These are phyloP conservation scores for Aspergillus cristatus DNA, from an alignment of 495 filamentous ascomycete genomes.

Conservation along the genomic window DNA sequence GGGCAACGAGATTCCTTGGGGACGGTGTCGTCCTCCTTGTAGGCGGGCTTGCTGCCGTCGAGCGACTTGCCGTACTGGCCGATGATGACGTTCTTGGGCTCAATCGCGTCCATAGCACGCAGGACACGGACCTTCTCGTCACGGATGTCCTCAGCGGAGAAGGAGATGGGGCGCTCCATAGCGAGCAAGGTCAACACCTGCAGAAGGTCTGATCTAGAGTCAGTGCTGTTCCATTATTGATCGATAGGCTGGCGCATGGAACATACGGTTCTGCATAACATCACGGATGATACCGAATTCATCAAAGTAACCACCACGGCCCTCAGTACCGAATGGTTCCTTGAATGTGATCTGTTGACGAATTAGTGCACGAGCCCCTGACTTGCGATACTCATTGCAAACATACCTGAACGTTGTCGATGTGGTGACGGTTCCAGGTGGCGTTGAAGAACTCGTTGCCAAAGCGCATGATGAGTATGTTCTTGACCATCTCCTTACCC, in stretches of 20 bases:
- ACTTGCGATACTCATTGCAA: background rate
- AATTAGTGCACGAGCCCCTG: background rate
- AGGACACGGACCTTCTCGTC: conserved; percentile 96
- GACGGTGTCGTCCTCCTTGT: conserved; percentile 98
- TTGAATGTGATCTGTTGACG: conserved; percentile 90
- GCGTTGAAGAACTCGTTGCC: conserved; percentile 99
- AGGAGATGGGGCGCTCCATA: conserved; percentile 98
- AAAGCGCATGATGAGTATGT: conserved; percentile 95
- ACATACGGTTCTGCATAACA: conserved; percentile 86
- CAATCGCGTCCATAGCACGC: conserved; percentile 85
- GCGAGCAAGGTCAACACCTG: conserved; percentile 93
- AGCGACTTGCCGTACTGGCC: conserved; percentile 96
- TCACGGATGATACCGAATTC: conserved; percentile 99
- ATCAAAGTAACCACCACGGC: conserved; percentile 97
- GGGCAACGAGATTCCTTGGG: conserved; percentile 96
- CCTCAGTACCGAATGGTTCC: conserved; percentile 99
- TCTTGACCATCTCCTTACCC: conserved; percentile 99
- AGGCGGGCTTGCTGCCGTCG: conserved; percentile 93
- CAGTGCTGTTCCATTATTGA: conserved; percentile 14
- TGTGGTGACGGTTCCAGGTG: conserved; percentile 98
- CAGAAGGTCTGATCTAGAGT: conserved; percentile 58
- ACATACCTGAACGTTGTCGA: conserved; percentile 81
- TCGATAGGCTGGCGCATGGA: background rate
- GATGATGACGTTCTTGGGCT: conserved; percentile 99
- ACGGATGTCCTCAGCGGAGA: conserved; percentile 96